Evolutionary conservation across 306 rosid species (phyloP).

Genomic region (Psophocarpus tetragonolobus): DNA sequence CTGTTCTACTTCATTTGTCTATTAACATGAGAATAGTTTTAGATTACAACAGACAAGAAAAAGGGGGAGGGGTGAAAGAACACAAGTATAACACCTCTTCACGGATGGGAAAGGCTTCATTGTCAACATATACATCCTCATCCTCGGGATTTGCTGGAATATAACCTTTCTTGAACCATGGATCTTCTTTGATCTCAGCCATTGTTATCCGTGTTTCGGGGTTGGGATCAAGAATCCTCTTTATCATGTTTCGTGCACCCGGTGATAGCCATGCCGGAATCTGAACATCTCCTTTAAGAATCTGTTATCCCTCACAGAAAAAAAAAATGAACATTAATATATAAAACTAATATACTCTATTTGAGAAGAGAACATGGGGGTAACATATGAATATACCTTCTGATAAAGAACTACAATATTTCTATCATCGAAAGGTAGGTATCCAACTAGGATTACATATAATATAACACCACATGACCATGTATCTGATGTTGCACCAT

Average conservation of each 20-base stretch:
- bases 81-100: conserved; percentile 52
- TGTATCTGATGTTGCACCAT: conserved; percentile 83
- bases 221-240: conserved; percentile 81
- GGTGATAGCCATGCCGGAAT: conserved; percentile 77
- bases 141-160: conserved; percentile 59
- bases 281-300: conserved; percentile 66
- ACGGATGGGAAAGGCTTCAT: conserved; percentile 54
- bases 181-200: conserved; percentile 68
- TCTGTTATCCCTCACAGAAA: conserved; percentile 48
- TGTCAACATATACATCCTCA: conserved; percentile 47
- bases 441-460: conserved; percentile 74
- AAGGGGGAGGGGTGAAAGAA: neutral
- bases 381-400: conserved; percentile 53
- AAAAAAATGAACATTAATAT: neutral
- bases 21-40: conserved; percentile 30
- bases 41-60: neutral
- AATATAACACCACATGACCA: conserved; percentile 97
- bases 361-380: conserved; percentile 3
- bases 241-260: conserved; percentile 69
- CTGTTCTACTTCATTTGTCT: conserved; percentile 54
- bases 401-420: conserved; percentile 92
- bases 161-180: conserved; percentile 81
- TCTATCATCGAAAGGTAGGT: conserved; percentile 88
- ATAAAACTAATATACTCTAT: neutral
- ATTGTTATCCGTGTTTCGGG: conserved; percentile 66